Percentiles rank a stretch among this genome's conserved stretches.
These are phyloP conservation scores for Cystofilobasidium ferigula DNA, from an alignment of 768 basidiomycete species.

Conservation along the genomic window DNA sequence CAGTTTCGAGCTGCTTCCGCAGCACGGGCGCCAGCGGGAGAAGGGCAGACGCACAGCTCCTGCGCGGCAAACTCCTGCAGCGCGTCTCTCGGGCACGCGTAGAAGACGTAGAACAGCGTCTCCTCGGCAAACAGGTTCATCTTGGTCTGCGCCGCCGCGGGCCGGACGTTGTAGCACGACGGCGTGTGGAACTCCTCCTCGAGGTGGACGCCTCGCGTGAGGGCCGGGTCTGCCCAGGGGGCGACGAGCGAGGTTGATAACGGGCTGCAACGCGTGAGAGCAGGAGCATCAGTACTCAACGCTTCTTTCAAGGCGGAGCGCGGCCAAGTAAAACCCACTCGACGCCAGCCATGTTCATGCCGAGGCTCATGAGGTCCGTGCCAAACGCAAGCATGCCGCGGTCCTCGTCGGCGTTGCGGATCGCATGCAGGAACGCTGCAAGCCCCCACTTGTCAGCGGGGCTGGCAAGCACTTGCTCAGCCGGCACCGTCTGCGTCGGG, in stretches of 20 bases:
- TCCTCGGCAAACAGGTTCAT: conserved; percentile 67
- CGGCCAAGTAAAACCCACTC: conserved; percentile 51
- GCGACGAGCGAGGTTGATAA: conserved; percentile 89
- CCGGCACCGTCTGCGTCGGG: conserved; percentile 58
- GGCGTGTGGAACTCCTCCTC: conserved; percentile 90
- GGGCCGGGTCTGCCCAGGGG: conserved; percentile 80
- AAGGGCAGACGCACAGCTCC: conserved; percentile 61
- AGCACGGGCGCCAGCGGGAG: background rate
- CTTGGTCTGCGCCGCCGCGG: conserved; percentile 55
- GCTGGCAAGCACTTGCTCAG: conserved; percentile 80
- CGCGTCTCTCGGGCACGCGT: conserved; percentile 79
- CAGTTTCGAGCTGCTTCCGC: background rate
- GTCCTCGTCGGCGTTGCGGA: conserved; percentile 53
- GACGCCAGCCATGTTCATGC: conserved; percentile 71
- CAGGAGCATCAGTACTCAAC: background rate
- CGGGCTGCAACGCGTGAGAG: conserved; percentile 45
- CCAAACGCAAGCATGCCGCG: conserved; percentile 71
- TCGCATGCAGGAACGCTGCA: conserved; percentile 59
- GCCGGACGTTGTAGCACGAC: conserved; percentile 81
- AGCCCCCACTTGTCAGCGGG: conserved; percentile 95
- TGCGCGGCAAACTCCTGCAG: conserved; percentile 89
- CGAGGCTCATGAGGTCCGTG: conserved; percentile 82
- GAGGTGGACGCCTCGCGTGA: conserved; percentile 60
- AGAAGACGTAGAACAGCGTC: conserved; percentile 97
- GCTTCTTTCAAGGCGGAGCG: background rate